phyloP scores from a whole-genome alignment of 495 filamentous ascomycete genomes.

The Neurospora sp. region DNA sequence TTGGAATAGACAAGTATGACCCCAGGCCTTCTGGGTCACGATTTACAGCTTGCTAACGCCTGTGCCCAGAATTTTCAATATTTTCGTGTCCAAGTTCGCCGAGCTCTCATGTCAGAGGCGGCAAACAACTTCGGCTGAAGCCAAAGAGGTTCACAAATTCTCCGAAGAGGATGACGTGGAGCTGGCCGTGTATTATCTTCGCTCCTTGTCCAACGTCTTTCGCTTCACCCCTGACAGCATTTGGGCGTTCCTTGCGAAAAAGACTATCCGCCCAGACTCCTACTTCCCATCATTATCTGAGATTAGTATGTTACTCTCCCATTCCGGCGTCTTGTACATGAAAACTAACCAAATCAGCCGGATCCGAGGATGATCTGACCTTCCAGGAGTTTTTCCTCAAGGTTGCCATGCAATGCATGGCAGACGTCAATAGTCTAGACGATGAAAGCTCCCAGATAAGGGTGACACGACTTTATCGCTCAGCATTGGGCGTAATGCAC shows the following conservation, averaged over 20 bases:
- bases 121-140: slow-evolving; percentile 3
- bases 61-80: slow-evolving; percentile 31
- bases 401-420: slow-evolving; percentile 47
- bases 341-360: slow-evolving; percentile 26
- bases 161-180: slow-evolving; percentile 55
- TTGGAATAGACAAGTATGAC: slow-evolving; percentile 52
- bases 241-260: slow-evolving; percentile 51
- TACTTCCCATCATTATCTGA: slow-evolving; percentile 25
- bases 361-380: slow-evolving; percentile 39
- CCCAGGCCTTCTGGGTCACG: background rate
- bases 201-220: slow-evolving; percentile 62
- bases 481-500: slow-evolving; percentile 59
- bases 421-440: slow-evolving; percentile 31
- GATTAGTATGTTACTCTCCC: slow-evolving; percentile 30
- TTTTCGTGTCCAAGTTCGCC: slow-evolving; percentile 47
- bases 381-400: slow-evolving; percentile 55
- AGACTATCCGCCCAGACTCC: slow-evolving; percentile 28
- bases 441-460: slow-evolving; percentile 27
- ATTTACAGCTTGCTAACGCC: background rate
- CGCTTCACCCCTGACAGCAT: slow-evolving; percentile 48
- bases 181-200: slow-evolving; percentile 68
- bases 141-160: slow-evolving; percentile 10
- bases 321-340: background rate
- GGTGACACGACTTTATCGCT: slow-evolving; percentile 54
- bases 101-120: slow-evolving; percentile 44